A percentile compares a stretch with the other conserved stretches of the same genome.
Evolutionary conservation across 192 early-diverging fungal species (phyloP).

Genomic region (Phlyctochytrium arcticum): DNA sequence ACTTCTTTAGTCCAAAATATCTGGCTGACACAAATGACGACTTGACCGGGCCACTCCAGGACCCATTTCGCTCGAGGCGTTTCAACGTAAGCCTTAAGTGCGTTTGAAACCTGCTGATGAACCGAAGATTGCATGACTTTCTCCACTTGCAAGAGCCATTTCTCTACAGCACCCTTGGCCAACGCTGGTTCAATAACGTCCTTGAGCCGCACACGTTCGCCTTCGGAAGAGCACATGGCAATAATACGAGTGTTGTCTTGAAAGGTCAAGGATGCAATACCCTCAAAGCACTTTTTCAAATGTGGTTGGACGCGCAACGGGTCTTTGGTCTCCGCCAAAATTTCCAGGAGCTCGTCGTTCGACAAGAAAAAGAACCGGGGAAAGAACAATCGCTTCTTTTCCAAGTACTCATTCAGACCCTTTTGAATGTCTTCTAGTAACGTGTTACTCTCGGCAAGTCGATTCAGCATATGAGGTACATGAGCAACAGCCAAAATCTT

Average conservation of each 20-base stretch:
- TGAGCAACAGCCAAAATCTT: constrained; percentile 47
- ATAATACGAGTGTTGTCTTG: constrained; percentile 56
- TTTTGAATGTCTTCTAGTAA: constrained; percentile 61
- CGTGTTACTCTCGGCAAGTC: constrained; percentile 47
- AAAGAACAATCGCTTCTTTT: constrained; percentile 60
- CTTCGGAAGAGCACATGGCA: constrained; percentile 60
- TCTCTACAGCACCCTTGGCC: constrained; percentile 58
- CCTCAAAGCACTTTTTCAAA: constrained; percentile 61
- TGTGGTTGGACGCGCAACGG: constrained; percentile 57
- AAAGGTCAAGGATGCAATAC: constrained; percentile 52
- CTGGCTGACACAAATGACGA: constrained; percentile 58
- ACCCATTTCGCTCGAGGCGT: constrained; percentile 52
- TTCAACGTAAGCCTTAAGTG: constrained; percentile 51
- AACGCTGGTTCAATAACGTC: constrained; percentile 60
- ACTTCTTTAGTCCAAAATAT: constrained; percentile 61
- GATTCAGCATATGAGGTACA: constrained; percentile 36
- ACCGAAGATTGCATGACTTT: constrained; percentile 58
- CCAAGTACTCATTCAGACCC: constrained; percentile 59
- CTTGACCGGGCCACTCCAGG: constrained; percentile 55
- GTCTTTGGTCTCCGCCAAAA: constrained; percentile 58
- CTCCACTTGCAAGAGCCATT: constrained; percentile 58
- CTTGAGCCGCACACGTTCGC: constrained; percentile 53
- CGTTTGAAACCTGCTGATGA: constrained; percentile 50
- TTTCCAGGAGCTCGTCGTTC: constrained; percentile 60
- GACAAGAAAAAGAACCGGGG: constrained; percentile 62